Conservation (phyloP, 2,329 filamentous ascomycete genomes). For the Xylariaceae sp. region DNA sequence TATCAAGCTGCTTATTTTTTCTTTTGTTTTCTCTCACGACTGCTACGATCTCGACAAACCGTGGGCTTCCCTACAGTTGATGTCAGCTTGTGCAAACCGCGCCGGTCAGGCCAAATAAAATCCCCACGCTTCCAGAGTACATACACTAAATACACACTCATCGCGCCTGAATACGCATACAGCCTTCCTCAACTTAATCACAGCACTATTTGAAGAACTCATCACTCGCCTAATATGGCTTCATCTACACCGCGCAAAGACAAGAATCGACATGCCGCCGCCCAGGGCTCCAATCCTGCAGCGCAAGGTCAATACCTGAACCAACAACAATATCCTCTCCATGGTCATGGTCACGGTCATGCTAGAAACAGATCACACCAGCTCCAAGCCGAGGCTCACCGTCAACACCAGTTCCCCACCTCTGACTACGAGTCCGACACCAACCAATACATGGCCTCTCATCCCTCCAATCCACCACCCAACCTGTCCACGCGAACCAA, state of each 20-base stretch:
- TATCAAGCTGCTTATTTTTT: too few species aligned
- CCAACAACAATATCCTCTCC: constrained; percentile 9
- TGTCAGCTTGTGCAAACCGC: too few species aligned
- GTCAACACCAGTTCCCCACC: constrained; percentile 29
- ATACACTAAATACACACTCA: too few species aligned
- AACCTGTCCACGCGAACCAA: constrained; percentile 64
- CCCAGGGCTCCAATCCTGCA: constrained; percentile 12
- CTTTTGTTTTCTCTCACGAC: too few species aligned
- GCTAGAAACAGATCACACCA: constrained; percentile 29
- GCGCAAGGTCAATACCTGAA: constrained; percentile 7
- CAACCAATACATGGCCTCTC: constrained; percentile 43
- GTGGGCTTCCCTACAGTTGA: too few species aligned
- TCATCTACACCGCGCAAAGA: constrained; percentile 33
- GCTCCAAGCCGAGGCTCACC: constrained; percentile 21
- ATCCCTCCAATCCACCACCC: constrained; percentile 41
- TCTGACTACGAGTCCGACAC: constrained; percentile 67
- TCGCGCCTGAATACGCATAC: too few species aligned
- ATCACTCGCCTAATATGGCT: constrained; percentile 27
- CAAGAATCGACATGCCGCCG: constrained; percentile 22
- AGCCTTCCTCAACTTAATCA: too few species aligned
- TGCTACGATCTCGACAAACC: too few species aligned
- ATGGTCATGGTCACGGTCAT: constrained; percentile 31
- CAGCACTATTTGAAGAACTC: too few species aligned
- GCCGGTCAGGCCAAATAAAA: too few species aligned
- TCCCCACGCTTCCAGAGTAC: too few species aligned